Percentiles rank a stretch among this genome's conserved stretches.
These are phyloP conservation scores for Quercus tomentella DNA, from an alignment of 331 rosid species.

Conservation along the genomic window DNA sequence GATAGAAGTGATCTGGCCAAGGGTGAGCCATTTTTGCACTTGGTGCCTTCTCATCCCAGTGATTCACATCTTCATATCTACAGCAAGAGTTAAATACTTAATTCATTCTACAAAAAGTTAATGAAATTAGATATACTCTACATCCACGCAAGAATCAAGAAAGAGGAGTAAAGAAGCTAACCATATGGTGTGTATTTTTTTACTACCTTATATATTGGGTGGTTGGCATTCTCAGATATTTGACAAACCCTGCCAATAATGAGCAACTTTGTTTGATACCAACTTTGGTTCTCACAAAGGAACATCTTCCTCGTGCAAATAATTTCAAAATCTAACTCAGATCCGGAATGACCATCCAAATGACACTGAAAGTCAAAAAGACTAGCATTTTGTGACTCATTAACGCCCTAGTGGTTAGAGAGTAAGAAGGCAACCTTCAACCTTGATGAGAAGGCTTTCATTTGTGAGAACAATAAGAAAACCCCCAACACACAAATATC, in stretches of 20 bases:
- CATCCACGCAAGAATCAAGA: not conserved
- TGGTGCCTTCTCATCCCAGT: conserved; percentile 60
- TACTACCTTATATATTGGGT: not conserved
- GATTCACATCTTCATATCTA: conserved; percentile 77
- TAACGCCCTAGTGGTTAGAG: not conserved
- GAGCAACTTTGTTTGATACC: not conserved
- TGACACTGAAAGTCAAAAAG: not conserved
- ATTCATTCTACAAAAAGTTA: not conserved
- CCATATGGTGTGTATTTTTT: not conserved
- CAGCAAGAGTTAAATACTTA: not conserved
- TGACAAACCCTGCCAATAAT: not conserved
- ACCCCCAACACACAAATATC: not conserved
- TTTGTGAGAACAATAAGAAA: not conserved
- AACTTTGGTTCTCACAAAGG: not conserved
- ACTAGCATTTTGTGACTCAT: not conserved
- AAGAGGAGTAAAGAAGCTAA: not conserved
- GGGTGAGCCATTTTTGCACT: conserved; percentile 72
- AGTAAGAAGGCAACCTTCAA: not conserved
- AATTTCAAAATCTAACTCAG: not conserved
- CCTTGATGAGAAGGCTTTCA: not conserved
- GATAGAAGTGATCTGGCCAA: conserved; percentile 71
- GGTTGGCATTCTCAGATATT: not conserved
- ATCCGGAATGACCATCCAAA: not conserved
- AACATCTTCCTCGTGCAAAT: not conserved
- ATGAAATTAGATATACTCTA: not conserved